Base-by-base conservation (phyloP, 2,329 filamentous ascomycete species). In the Blastomyces percursus region DNA sequence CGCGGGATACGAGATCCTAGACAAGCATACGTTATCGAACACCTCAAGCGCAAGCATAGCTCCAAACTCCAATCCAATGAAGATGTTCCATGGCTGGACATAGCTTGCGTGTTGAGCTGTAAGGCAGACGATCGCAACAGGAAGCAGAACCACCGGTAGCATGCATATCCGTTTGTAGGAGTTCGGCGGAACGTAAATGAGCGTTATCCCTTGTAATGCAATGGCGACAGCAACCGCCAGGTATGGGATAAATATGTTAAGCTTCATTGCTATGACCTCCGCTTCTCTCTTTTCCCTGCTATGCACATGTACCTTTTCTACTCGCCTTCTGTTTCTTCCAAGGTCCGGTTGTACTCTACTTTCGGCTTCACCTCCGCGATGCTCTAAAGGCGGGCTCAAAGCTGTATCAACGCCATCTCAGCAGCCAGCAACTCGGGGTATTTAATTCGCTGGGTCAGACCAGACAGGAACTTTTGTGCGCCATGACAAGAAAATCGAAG, bases 21-120 rank as follows among this genome's bases (percentile, higher is more conserved):
- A 63, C n/a, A 63, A 48, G 51, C 62, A 63, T 27, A 61, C 48
- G 40, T 61, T 59, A 32, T 63, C 59, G 14, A 63, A 61, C n/a
- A 63, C 60, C 51, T 63, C 62, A 27, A 63, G 32, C 6, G 42
- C 62, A 35, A 63, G 27, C 11, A 54, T 3, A 12, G 58, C 9
- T 16, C 62, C 58, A 16, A 50, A 63, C 21, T 46, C 40, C 16
- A 63, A 16, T 5, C 50, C 62, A 12, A 63, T 9, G 62, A 57
- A 55, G 27, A 56, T 32, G 21, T 63, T 63, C 24, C 54, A 55
- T 35, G 52, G 35, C 30, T 27, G 35, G 1, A 61, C 42, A 42
- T 19, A 9, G n/a, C 50, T 63, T 3, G 62, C 58, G 21, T 63
- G n/a, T n/a, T 61, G 19, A 30, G 62, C 62, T 7, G 59, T 63